These are phyloP conservation scores for Striga hermonthica DNA, from an alignment of 305 asterid genomes.

Conservation along the genomic window DNA sequence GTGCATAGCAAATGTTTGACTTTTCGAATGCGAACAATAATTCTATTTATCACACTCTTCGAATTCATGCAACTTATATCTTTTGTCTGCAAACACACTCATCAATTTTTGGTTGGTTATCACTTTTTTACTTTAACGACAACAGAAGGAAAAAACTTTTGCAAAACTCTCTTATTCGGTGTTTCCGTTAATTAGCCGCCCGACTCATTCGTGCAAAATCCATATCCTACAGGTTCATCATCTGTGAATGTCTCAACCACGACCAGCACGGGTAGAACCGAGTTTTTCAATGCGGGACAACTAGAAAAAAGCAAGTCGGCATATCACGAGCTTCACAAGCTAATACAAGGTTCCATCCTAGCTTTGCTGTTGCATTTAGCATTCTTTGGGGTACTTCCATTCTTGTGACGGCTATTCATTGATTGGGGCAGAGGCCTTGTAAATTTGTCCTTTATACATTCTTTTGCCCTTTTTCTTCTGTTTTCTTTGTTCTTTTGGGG, in stretches of 20 bases:
- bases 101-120: no score
- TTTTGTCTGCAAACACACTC: no score
- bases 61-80: no score
- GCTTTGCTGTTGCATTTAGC: conserved; percentile 37
- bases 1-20: neutral
- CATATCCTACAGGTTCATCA: conserved; percentile 36
- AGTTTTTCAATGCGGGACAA: conserved; percentile 45
- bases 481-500: no score
- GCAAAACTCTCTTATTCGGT: neutral
- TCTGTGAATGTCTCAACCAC: conserved; percentile 51
- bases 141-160: no score
- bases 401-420: conserved; percentile 26
- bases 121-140: no score
- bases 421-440: neutral
- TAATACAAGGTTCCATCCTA: conserved; percentile 26
- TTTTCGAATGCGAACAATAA: no score
- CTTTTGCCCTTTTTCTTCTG: no score
- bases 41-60: no score
- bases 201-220: conserved; percentile 7
- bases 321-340: conserved; percentile 3
- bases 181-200: neutral
- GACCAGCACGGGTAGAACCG: conserved; percentile 41
- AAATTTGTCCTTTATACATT: neutral
- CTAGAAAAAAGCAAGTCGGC: conserved; percentile 33
- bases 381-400: conserved; percentile 31